Evolutionary conservation across 2,329 filamentous ascomycete genomes (phyloP).

Genomic region (Talaromyces sp.): DNA sequence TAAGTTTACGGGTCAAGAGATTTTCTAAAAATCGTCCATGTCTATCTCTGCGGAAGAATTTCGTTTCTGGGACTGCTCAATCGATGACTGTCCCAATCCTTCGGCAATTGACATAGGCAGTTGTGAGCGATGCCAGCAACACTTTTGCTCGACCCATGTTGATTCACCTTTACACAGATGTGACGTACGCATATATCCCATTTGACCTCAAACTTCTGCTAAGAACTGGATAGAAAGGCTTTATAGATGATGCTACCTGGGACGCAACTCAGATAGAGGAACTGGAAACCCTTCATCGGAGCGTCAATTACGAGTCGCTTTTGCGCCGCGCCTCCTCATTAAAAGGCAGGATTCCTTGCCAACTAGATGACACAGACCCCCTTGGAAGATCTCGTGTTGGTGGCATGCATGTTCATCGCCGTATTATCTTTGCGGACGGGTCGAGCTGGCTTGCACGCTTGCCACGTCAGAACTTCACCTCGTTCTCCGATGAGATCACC

Average conservation of each 20-base stretch:
- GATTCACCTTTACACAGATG: conserved; percentile 3
- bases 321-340: not conserved
- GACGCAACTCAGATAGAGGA: conserved; percentile 1
- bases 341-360: conserved; percentile 5
- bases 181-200: not conserved
- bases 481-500: conserved; percentile 7
- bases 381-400: conserved; percentile 5
- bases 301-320: conserved; percentile 4
- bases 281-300: not conserved
- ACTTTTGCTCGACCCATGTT: conserved; percentile 9
- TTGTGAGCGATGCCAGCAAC: conserved; percentile 7
- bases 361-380: conserved; percentile 8
- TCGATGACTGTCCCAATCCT: not conserved
- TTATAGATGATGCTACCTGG: conserved; percentile 6
- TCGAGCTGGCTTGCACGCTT: conserved; percentile 7
- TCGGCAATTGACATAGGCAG: conserved; percentile 5
- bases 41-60: not conserved
- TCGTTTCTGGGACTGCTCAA: conserved; percentile 9
- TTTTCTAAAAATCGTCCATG: too few species aligned
- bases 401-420: conserved; percentile 10
- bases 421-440: conserved; percentile 7
- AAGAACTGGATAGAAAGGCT: not conserved
- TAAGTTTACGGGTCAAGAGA: too few species aligned
- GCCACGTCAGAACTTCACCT: conserved; percentile 1
- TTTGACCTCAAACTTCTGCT: not conserved